phyloP scores from a whole-genome alignment of 1,284 basidiomycete genomes.

The Cutaneotrichosporon sp. region DNA sequence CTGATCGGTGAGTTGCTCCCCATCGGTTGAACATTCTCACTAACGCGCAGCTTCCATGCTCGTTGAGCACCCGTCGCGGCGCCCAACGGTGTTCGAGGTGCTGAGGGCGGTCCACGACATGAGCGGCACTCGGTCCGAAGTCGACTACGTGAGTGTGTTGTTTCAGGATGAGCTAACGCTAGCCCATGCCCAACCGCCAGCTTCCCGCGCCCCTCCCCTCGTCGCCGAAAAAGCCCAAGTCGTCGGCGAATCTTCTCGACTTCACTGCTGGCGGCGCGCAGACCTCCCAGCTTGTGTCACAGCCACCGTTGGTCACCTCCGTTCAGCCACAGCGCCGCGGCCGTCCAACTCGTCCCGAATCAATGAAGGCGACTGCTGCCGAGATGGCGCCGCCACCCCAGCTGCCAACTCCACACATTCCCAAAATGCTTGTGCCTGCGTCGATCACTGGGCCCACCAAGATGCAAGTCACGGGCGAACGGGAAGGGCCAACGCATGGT shows the following conservation, averaged over 20 bases:
- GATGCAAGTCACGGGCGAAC: conserved; percentile 42
- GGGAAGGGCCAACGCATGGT: conserved; percentile 1
- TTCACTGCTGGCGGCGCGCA: conserved; percentile 34
- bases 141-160: conserved; percentile 59
- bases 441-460: conserved; percentile 12
- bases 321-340: conserved; percentile 52
- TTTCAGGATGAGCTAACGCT: background rate
- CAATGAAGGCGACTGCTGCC: conserved; percentile 16
- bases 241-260: conserved; percentile 45
- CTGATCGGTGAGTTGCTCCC: conserved; percentile 69
- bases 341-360: conserved; percentile 40
- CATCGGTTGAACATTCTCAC: conserved; percentile 13
- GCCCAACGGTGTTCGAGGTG: conserved; percentile 78
- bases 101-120: conserved; percentile 72
- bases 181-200: conserved; percentile 12
- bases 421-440: conserved; percentile 3
- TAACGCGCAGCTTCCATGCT: conserved; percentile 71
- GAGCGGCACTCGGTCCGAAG: conserved; percentile 76
- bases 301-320: conserved; percentile 36
- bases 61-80: conserved; percentile 75
- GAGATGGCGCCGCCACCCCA: background rate
- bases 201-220: conserved; percentile 6
- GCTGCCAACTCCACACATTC: background rate
- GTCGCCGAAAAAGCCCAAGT: conserved; percentile 12
- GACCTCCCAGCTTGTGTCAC: conserved; percentile 24